A percentile compares a stretch with the other conserved stretches of the same genome.
Evolutionary conservation across 345 rosid species (phyloP).

Genomic region (Anacardium occidentale): DNA sequence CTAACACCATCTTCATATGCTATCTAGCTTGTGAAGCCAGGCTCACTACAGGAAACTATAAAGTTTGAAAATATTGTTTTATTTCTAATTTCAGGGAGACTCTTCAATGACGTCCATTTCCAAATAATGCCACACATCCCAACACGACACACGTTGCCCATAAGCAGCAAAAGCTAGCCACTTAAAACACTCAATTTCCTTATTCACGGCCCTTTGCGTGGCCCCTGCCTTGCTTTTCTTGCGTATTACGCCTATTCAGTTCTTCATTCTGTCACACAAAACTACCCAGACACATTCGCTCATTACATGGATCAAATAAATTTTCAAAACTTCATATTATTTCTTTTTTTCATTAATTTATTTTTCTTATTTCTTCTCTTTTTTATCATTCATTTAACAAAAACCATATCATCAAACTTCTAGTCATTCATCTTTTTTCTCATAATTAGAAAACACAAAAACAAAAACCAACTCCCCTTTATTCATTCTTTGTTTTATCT

Average conservation of each 20-base stretch:
- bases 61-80: not conserved
- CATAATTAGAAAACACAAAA: no score
- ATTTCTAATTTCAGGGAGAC: constrained; percentile 7
- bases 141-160: constrained; percentile 20
- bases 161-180: not conserved
- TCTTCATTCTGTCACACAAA: not conserved
- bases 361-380: no score
- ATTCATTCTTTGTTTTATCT: no score
- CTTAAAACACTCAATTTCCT: not conserved
- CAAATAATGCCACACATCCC: not conserved
- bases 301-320: not conserved
- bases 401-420: no score
- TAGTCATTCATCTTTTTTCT: no score
- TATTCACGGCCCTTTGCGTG: not conserved
- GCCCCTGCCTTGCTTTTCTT: not conserved
- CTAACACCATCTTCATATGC: no score
- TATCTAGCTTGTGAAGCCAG: no score
- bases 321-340: no score
- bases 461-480: no score
- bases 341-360: no score
- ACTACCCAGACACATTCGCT: not conserved
- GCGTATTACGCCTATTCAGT: no score
- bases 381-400: no score
- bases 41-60: not conserved
- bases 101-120: not conserved